Evolutionary conservation across 257 asterid species (phyloP).

Genomic region (Ballota nigra): DNA sequence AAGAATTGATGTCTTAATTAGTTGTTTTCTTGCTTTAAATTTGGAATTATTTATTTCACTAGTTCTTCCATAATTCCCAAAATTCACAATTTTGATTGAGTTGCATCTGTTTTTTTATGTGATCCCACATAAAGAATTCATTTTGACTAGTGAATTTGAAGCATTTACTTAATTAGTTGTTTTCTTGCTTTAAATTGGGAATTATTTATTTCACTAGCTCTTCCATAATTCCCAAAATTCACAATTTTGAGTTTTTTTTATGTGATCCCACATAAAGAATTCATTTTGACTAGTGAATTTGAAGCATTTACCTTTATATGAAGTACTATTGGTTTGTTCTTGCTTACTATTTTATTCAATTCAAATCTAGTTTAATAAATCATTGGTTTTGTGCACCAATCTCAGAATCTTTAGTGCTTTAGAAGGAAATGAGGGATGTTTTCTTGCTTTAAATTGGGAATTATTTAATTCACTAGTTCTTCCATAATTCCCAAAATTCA

Average conservation of each 20-base stretch:
- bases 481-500: too few relatives aligned
- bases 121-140: neutral
- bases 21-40: slow-evolving; percentile 9
- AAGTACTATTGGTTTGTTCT: neutral
- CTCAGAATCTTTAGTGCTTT: slow-evolving; percentile 32
- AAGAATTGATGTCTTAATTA: slow-evolving; percentile 2
- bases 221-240: too few relatives aligned
- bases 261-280: neutral
- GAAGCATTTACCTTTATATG: neutral
- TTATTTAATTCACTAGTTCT: neutral
- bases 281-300: neutral
- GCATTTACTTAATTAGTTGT: slow-evolving; percentile 1
- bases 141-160: neutral
- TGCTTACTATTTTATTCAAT: neutral
- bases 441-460: slow-evolving; percentile 6
- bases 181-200: slow-evolving; percentile 10
- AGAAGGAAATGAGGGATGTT: slow-evolving; percentile 64
- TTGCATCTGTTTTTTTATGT: neutral
- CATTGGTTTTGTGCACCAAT: slow-evolving; percentile 17
- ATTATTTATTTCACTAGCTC: neutral
- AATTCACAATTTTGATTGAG: neutral
- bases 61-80: too few relatives aligned
- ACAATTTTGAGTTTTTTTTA: neutral
- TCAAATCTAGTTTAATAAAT: neutral
- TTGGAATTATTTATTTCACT: neutral